Evolutionary conservation across 2,329 filamentous ascomycete genomes (phyloP), one percentile per base, ranked within the genome.

Genomic region (Didymella segeticola): DNA sequence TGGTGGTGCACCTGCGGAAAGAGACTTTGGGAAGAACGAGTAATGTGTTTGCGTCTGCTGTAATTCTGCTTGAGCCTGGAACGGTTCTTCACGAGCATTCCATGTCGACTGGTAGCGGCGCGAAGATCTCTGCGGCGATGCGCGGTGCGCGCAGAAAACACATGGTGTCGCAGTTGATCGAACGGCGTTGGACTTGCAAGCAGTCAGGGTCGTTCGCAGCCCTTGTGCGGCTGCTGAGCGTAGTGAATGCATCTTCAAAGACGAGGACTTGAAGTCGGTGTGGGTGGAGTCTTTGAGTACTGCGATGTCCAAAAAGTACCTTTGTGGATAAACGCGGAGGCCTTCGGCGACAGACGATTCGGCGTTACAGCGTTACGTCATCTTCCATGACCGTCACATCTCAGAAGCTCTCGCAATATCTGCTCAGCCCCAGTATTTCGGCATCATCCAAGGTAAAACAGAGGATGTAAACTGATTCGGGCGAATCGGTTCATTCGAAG

Each of bases 1-100:
- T 0, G 93, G 93, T 0, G 95, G 95, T 0, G 91, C 89, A 2
- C 93, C 93, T 1, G 75, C 47, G 0, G 92, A 85, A 3, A 97
- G 82, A 3, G 92, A 90, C 26, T 83, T 72, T 1, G 93, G 92
- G 80, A 99, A 99, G 77, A 98, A 86, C 50, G 88, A 85, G 82
- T 97, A 98, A 81, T 93, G 86, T 48, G 88, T 91, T 60, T 77
- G 64, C 11, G 56, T 43, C 23, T 56, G 37, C 2, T 47, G 23
- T 14, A 57, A 20, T 17, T 53, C 39, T 19, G 45, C 22, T 62
- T 26, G 63, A 15, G 51, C 38, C 19, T 51, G 49, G 34, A 62
- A 62, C 1, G 63, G 62, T 26, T 58, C 55, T 49, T 67, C 64
- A 22, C 54, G 47, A 5, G 55, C 36, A 8, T 55, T 43, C 4